Evolutionary conservation across 768 basidiomycete genomes (phyloP).

Genomic region (Tylopilus vinaceipallidus): DNA sequence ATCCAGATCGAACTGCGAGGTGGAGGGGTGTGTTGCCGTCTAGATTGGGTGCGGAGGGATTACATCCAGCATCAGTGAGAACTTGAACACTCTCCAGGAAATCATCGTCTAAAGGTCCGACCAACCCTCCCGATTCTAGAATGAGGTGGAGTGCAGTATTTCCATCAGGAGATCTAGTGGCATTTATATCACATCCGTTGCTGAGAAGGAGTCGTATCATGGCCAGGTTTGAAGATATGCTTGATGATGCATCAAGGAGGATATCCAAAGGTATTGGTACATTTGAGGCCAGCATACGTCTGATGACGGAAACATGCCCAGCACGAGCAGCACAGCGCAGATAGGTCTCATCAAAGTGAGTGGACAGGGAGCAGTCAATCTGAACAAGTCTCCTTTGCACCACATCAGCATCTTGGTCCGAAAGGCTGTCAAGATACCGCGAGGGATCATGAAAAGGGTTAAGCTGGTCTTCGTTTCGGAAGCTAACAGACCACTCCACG

Average conservation of each 20-base stretch:
- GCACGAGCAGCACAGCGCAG: not conserved
- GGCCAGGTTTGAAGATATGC: not conserved
- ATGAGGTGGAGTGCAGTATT: constrained; percentile 2
- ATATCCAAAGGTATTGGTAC: not conserved
- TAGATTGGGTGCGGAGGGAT: not conserved
- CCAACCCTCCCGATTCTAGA: not conserved
- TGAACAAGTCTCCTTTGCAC: constrained; percentile 7
- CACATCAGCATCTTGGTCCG: not conserved
- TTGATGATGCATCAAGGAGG: not conserved
- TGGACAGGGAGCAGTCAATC: not conserved
- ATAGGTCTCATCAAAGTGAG: not conserved
- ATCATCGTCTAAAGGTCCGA: not conserved
- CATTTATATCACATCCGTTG: not conserved
- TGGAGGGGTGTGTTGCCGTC: not conserved
- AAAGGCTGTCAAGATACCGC: not conserved
- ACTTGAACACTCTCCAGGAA: not conserved
- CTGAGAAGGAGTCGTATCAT: constrained; percentile 1
- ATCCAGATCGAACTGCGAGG: not conserved
- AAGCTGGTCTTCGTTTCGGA: not conserved
- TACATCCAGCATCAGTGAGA: constrained; percentile 8
- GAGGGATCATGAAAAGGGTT: not conserved
- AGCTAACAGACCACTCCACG: constrained; percentile 3
- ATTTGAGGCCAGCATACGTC: not conserved
- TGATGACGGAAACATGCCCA: not conserved
- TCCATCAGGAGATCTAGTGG: not conserved